Percentiles rank a stretch among this genome's conserved stretches.
phyloP scores from a whole-genome alignment of 768 basidiomycete species.

The Leccinum uliginosum region DNA sequence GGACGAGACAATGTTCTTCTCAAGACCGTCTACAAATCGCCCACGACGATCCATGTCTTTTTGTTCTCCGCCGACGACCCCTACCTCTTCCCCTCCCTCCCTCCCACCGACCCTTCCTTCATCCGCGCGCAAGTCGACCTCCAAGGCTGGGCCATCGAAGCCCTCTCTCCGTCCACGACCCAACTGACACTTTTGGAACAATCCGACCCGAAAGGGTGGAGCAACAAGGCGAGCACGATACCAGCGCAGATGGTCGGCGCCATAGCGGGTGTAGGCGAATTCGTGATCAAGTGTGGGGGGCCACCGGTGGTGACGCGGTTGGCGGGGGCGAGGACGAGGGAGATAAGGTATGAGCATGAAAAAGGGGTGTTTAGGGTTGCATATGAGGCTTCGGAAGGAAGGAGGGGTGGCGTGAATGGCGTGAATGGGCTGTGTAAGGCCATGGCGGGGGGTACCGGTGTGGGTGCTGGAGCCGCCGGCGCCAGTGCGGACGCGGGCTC shows the following conservation, averaged over 20 bases:
- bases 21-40: constrained; percentile 96
- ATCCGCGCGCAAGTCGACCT: constrained; percentile 96
- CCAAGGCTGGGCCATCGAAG: constrained; percentile 98
- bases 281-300: constrained; percentile 91
- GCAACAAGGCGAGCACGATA: constrained; percentile 82
- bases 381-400: constrained; percentile 64
- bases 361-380: constrained; percentile 76
- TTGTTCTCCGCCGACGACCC: constrained; percentile 91
- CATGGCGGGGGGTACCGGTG: not conserved
- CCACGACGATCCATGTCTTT: constrained; percentile 91
- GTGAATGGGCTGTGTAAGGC: constrained; percentile 15
- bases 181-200: constrained; percentile 92
- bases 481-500: not conserved
- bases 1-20: constrained; percentile 88
- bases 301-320: constrained; percentile 89
- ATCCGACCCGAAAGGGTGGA: constrained; percentile 96
- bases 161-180: constrained; percentile 91
- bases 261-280: constrained; percentile 91
- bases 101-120: constrained; percentile 61
- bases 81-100: constrained; percentile 76
- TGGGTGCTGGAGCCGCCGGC: not conserved
- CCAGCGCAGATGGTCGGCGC: constrained; percentile 91
- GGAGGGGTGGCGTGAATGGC: constrained; percentile 33
- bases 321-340: constrained; percentile 68
- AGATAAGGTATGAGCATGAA: constrained; percentile 85